phyloP scores from a whole-genome alignment of 495 filamentous ascomycete genomes.

The Talaromyces proteolyticus region DNA sequence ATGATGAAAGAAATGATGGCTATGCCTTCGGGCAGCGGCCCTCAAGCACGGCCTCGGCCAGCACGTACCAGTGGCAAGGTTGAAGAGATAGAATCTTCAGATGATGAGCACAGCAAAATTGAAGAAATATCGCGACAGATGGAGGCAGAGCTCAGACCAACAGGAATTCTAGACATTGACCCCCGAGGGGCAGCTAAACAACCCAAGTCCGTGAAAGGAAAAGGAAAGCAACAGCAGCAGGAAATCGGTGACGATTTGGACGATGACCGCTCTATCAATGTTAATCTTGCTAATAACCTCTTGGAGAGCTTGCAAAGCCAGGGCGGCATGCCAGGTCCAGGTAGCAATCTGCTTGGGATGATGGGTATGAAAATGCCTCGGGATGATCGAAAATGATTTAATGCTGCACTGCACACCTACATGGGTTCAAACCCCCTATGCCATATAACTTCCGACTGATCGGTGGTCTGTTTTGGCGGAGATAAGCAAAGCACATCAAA shows the following conservation, averaged over 20 bases:
- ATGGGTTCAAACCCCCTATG: too few species aligned
- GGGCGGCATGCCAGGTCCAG: conserved; percentile 75
- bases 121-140: conserved; percentile 67
- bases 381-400: conserved; percentile 48
- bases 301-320: conserved; percentile 91
- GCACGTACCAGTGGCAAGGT: conserved; percentile 25
- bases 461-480: too few species aligned
- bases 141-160: conserved; percentile 72
- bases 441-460: too few species aligned
- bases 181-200: conserved; percentile 17
- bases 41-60: conserved; percentile 13
- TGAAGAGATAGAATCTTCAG: conserved; percentile 41
- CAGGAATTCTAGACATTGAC: conserved; percentile 68
- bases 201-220: conserved; percentile 12
- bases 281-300: conserved; percentile 83
- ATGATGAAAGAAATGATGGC: conserved; percentile 98
- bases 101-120: conserved; percentile 66
- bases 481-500: too few species aligned
- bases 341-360: conserved; percentile 76
- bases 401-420: not conserved
- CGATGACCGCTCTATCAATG: conserved; percentile 66
- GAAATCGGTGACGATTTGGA: conserved; percentile 27
- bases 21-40: conserved; percentile 45
- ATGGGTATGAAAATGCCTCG: conserved; percentile 77
- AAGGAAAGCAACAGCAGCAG: conserved; percentile 16